A percentile compares a stretch with the other conserved stretches of the same genome.
Evolutionary conservation across 495 filamentous ascomycete species (phyloP).

Genomic region (Podospora conica): DNA sequence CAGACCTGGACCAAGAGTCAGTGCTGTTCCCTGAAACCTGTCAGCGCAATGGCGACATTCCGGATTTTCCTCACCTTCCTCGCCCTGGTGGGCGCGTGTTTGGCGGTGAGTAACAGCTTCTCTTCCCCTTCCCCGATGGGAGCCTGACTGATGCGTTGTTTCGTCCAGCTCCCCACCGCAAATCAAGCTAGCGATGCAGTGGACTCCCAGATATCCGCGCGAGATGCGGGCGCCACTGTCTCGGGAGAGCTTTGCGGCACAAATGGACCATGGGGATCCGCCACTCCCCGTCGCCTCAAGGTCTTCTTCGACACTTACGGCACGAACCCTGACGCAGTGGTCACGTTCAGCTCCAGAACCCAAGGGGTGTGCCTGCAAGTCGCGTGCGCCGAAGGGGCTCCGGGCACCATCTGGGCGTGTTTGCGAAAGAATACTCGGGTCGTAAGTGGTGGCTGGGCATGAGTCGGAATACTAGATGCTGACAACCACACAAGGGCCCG

Average conservation of each 20-base stretch:
- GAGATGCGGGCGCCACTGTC: background rate
- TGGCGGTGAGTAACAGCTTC: background rate
- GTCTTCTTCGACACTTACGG: too few relatives aligned
- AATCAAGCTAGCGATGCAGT: background rate
- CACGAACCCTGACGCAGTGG: too few relatives aligned
- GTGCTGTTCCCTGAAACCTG: background rate
- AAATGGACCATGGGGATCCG: background rate
- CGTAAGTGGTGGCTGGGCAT: too few relatives aligned
- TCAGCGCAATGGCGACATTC: background rate
- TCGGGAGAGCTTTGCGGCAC: background rate
- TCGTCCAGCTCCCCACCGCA: background rate
- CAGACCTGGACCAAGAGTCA: background rate
- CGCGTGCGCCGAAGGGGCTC: background rate
- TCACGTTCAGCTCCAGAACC: background rate
- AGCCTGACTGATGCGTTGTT: background rate
- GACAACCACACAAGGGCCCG: too few relatives aligned
- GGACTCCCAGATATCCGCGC: background rate
- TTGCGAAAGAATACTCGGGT: too few relatives aligned
- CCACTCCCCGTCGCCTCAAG: background rate
- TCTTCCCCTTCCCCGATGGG: background rate
- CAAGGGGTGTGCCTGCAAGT: background rate
- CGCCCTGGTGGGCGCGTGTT: background rate
- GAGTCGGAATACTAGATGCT: too few relatives aligned
- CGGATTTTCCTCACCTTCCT: background rate
- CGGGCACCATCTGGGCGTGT: too few relatives aligned